phyloP scores from a whole-genome alignment of 345 rosid species.

The Isatis tinctoria region DNA sequence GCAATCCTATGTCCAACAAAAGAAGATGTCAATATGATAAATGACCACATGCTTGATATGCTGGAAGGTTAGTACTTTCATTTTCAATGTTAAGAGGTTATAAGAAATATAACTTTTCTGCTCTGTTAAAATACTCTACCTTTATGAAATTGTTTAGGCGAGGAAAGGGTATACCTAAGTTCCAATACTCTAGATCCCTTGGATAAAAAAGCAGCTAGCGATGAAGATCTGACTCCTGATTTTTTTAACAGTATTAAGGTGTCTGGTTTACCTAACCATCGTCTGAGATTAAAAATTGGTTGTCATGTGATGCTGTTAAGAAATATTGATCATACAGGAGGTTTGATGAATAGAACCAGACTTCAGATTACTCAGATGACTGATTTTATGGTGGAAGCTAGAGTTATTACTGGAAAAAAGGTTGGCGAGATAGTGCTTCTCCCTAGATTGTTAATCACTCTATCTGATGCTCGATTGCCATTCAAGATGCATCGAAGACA shows the following conservation, averaged over 20 bases:
- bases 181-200: neutral
- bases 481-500: neutral
- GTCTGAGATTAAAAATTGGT: neutral
- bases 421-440: neutral
- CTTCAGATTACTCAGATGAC: neutral
- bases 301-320: neutral
- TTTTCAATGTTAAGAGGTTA: too few species aligned
- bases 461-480: neutral
- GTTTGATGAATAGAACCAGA: neutral
- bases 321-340: neutral
- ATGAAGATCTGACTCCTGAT: neutral
- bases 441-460: neutral
- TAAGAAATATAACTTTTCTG: too few species aligned
- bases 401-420: neutral
- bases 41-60: neutral
- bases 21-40: neutral
- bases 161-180: neutral
- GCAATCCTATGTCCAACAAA: neutral
- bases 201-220: neutral
- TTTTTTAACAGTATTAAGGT: neutral
- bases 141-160: too few species aligned
- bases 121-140: too few species aligned
- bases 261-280: neutral
- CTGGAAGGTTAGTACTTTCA: neutral
- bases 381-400: neutral